A percentile compares a stretch with the other conserved stretches of the same genome.
These are phyloP conservation scores for Rubia yunnanensis DNA, from an alignment of 257 asterid genomes.

Conservation along the genomic window DNA sequence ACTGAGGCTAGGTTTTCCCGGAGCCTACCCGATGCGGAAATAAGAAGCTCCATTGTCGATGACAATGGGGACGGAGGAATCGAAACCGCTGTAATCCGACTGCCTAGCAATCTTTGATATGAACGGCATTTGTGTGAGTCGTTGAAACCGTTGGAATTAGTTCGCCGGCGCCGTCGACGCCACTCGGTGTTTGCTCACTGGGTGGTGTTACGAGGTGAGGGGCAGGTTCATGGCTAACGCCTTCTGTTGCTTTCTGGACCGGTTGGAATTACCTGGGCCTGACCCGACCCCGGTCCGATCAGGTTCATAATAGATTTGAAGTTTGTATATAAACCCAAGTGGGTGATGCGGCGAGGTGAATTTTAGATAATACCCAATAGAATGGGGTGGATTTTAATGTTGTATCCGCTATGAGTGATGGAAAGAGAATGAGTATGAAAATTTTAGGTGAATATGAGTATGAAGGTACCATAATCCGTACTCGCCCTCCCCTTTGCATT, in stretches of 20 bases:
- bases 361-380: too few species aligned
- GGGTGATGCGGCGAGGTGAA: too few species aligned
- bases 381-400: too few species aligned
- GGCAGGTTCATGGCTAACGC: neutral
- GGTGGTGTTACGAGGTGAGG: neutral
- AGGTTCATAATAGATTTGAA: too few species aligned
- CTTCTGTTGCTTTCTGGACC: neutral
- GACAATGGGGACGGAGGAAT: slow-evolving; percentile 71
- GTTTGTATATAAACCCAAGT: too few species aligned
- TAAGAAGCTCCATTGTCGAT: slow-evolving; percentile 96
- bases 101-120: slow-evolving; percentile 67
- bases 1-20: slow-evolving; percentile 20
- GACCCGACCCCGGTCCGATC: neutral
- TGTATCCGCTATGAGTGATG: too few species aligned
- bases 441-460: too few species aligned
- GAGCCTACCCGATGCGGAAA: slow-evolving; percentile 76
- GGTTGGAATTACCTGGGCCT: neutral
- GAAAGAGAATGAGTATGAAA: too few species aligned
- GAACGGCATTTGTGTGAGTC: slow-evolving; percentile 61
- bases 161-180: neutral
- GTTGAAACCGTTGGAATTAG: neutral
- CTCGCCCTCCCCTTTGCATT: too few species aligned
- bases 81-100: slow-evolving; percentile 59
- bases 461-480: too few species aligned
- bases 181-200: too few species aligned